A percentile compares a stretch with the other conserved stretches of the same genome.
These are phyloP conservation scores for Opeltia flavorubescens DNA, from an alignment of 495 filamentous ascomycete species.

Conservation along the genomic window DNA sequence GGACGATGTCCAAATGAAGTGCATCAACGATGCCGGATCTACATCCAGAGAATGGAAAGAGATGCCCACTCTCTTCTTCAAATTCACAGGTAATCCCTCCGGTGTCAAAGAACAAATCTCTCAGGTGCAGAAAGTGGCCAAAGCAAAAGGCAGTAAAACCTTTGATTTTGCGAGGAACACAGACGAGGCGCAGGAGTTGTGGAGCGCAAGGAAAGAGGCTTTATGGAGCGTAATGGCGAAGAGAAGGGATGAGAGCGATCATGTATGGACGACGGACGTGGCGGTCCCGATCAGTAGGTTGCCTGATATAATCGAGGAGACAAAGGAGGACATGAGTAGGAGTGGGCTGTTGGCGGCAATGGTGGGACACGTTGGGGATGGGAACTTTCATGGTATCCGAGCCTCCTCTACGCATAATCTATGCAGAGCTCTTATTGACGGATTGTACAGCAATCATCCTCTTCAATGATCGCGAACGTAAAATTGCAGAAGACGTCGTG, in stretches of 20 bases:
- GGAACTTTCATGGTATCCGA: constrained; percentile 69
- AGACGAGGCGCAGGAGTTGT: constrained; percentile 55
- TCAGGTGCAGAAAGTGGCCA: constrained; percentile 50
- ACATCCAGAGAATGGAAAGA: constrained; percentile 62
- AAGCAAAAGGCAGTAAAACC: constrained; percentile 38
- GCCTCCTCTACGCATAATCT: neutral
- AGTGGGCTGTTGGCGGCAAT: constrained; percentile 58
- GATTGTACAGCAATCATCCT: constrained; percentile 45
- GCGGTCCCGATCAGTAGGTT: constrained; percentile 63
- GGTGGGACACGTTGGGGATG: constrained; percentile 73
- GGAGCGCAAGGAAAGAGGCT: constrained; percentile 63
- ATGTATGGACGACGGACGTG: constrained; percentile 75
- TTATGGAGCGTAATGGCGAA: constrained; percentile 65
- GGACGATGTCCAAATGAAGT: constrained; percentile 71
- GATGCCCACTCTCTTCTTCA: constrained; percentile 70
- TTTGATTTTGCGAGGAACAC: constrained; percentile 61
- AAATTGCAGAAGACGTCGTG: constrained; percentile 53
- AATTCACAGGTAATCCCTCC: constrained; percentile 60
- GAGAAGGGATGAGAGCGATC: constrained; percentile 44
- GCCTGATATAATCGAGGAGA: constrained; percentile 64
- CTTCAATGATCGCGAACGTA: constrained; percentile 52
- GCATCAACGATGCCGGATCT: constrained; percentile 57
- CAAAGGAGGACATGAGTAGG: constrained; percentile 53
- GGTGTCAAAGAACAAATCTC: constrained; percentile 54
- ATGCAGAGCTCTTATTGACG: neutral